phyloP scores from a whole-genome alignment of 2,329 filamentous ascomycete genomes.

The Arthrobotrys musiformis region DNA sequence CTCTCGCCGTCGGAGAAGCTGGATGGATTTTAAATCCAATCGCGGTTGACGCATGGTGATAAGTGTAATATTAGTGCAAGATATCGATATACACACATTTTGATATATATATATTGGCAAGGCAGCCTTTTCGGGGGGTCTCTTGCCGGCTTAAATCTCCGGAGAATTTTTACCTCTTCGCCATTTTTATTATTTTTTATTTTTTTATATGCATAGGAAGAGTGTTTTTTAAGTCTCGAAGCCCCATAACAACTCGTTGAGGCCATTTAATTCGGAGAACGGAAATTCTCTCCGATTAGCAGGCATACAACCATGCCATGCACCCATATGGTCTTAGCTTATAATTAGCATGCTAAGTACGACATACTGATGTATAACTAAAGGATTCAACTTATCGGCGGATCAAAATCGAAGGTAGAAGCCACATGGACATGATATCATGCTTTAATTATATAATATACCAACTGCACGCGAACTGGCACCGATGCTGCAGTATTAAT shows the following conservation, averaged over 20 bases:
- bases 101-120: conserved; percentile 60
- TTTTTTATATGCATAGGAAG: neutral
- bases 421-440: conserved; percentile 1
- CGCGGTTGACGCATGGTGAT: too few relatives aligned
- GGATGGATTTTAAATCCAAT: neutral
- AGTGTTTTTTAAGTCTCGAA: neutral
- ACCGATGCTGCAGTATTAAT: too few relatives aligned
- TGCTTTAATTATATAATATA: neutral
- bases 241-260: neutral
- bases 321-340: neutral
- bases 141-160: neutral
- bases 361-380: too few relatives aligned
- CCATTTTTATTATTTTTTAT: neutral
- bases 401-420: neutral
- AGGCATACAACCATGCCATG: conserved; percentile 7
- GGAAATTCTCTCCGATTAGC: conserved; percentile 11
- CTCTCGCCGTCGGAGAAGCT: conserved; percentile 64
- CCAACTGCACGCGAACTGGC: too few relatives aligned
- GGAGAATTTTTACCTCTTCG: too few relatives aligned
- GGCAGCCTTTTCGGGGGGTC: conserved; percentile 61
- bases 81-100: too few relatives aligned
- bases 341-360: too few relatives aligned
- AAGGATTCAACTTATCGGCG: neutral
- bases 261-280: conserved; percentile 16
- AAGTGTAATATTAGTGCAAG: too few relatives aligned